phyloP scores from a whole-genome alignment of 768 basidiomycete genomes.

The Auriscalpium vulgare region DNA sequence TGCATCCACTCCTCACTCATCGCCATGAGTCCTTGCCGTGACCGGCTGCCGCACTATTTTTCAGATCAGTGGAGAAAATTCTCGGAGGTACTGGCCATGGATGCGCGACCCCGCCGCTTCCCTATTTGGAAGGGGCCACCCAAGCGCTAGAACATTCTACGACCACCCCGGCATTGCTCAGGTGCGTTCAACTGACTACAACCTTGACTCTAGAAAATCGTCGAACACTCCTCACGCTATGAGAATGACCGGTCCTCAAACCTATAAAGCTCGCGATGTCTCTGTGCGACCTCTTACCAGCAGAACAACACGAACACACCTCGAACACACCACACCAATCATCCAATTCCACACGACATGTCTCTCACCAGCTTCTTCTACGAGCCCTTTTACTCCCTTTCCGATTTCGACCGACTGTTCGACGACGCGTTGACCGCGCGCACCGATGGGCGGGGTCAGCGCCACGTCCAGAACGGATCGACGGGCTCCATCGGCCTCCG shows the following conservation, averaged over 20 bases:
- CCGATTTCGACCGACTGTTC: conserved; percentile 36
- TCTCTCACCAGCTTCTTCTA: conserved; percentile 30
- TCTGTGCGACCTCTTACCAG: not conserved
- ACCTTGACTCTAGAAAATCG: not conserved
- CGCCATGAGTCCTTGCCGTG: too few relatives aligned
- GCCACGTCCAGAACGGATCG: not conserved
- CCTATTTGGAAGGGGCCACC: not conserved
- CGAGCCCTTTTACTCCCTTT: conserved; percentile 31
- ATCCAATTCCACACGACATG: conserved; percentile 12
- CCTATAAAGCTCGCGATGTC: not conserved
- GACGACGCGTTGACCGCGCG: conserved; percentile 30
- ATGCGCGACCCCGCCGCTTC: not conserved
- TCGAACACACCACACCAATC: not conserved
- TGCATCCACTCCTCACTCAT: too few relatives aligned
- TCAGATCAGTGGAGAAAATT: too few relatives aligned
- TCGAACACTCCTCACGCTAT: not conserved
- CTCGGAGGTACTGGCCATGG: too few relatives aligned
- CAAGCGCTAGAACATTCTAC: not conserved
- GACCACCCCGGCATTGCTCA: not conserved
- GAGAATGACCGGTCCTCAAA: not conserved
- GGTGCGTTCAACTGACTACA: not conserved
- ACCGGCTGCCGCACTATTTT: too few relatives aligned
- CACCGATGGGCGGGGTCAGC: conserved; percentile 1
- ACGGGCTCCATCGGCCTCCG: conserved; percentile 1
- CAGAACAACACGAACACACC: not conserved